Evolutionary conservation across 495 filamentous ascomycete species (phyloP).

Genomic region (Daldinia bambusicola): DNA sequence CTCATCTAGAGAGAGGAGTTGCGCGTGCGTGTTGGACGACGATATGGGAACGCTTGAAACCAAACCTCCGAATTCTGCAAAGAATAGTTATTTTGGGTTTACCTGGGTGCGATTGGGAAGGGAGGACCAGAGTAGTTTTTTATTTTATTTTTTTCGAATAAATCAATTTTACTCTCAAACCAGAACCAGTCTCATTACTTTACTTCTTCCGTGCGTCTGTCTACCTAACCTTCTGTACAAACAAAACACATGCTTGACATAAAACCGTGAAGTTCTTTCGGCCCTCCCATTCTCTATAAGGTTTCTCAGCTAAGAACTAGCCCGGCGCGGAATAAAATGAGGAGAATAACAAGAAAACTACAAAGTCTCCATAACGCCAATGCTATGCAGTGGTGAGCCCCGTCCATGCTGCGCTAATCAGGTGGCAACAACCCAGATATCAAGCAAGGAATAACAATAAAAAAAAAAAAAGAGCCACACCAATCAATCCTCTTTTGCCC

Average conservation of each 20-base stretch:
- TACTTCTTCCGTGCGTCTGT: neutral
- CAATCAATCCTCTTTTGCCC: constrained; percentile 20
- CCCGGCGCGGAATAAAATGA: neutral
- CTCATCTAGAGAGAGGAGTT: constrained; percentile 5
- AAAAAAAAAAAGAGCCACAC: neutral
- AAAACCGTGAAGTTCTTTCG: neutral
- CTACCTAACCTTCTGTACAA: neutral
- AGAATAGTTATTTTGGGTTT: constrained; percentile 6
- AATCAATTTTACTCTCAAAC: neutral
- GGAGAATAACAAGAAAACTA: constrained; percentile 4
- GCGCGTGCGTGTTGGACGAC: neutral
- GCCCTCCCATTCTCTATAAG: neutral
- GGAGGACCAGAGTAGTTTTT: neutral
- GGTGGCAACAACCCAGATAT: constrained; percentile 1
- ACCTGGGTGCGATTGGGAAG: neutral
- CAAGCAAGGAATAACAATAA: neutral
- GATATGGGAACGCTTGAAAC: neutral
- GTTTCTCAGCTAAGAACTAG: neutral
- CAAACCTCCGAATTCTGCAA: constrained; percentile 8
- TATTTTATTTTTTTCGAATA: neutral
- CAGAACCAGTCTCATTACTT: neutral
- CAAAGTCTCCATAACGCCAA: constrained; percentile 36
- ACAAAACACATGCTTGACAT: constrained; percentile 1
- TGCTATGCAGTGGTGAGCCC: constrained; percentile 39
- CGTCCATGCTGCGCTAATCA: constrained; percentile 15